phyloP scores from a whole-genome alignment of 371 early-diverging fungal genomes.

The Syncephalastrum sp. region DNA sequence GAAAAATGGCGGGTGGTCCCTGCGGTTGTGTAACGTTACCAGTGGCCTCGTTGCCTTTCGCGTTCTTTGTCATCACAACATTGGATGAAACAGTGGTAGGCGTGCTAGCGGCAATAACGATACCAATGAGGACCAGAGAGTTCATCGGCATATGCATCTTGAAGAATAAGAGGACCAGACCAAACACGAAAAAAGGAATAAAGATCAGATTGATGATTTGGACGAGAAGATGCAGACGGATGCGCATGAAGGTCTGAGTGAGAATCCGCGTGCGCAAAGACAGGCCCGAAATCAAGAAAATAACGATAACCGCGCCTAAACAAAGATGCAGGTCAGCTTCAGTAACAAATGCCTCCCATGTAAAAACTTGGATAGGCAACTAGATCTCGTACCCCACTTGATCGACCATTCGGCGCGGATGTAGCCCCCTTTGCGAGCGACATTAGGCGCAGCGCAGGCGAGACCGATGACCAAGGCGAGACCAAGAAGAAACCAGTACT shows the following conservation, averaged over 20 bases:
- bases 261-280: conserved; percentile 60
- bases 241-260: conserved; percentile 50
- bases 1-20: neutral
- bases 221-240: conserved; percentile 58
- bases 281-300: conserved; percentile 68
- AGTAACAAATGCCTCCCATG: neutral
- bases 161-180: conserved; percentile 49
- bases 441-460: conserved; percentile 54
- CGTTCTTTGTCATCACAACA: conserved; percentile 71
- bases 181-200: conserved; percentile 61
- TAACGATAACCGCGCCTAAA: conserved; percentile 52
- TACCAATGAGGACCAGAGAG: conserved; percentile 51
- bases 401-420: conserved; percentile 62
- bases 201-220: conserved; percentile 58
- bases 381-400: conserved; percentile 46
- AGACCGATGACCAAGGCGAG: conserved; percentile 55
- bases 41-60: conserved; percentile 63
- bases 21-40: conserved; percentile 15
- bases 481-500: conserved; percentile 58
- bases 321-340: conserved; percentile 3
- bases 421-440: conserved; percentile 58
- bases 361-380: too few species aligned
- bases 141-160: conserved; percentile 45
- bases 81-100: conserved; percentile 76
- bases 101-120: conserved; percentile 62